These are phyloP conservation scores for Stagonosporopsis rhizophila DNA, from an alignment of 2,329 filamentous ascomycete genomes.

Conservation along the genomic window DNA sequence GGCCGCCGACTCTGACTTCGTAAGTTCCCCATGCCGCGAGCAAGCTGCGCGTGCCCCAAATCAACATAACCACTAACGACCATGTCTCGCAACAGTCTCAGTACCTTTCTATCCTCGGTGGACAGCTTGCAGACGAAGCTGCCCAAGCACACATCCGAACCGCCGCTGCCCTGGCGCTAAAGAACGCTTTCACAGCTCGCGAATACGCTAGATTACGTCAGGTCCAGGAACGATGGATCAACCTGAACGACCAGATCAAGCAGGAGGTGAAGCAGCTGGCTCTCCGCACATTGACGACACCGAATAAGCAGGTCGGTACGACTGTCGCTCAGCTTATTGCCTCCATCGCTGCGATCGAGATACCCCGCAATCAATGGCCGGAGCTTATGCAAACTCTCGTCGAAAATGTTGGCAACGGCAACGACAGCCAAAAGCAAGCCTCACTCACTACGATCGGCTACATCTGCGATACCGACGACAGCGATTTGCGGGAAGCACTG, in stretches of 20 bases:
- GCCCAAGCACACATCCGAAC: slow-evolving; percentile 84
- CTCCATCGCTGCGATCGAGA: slow-evolving; percentile 91
- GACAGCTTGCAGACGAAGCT: slow-evolving; percentile 90
- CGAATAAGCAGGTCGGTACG: slow-evolving; percentile 81
- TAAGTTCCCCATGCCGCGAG: slow-evolving; percentile 59
- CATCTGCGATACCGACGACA: slow-evolving; percentile 94
- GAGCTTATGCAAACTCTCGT: slow-evolving; percentile 90
- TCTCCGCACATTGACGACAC: slow-evolving; percentile 83
- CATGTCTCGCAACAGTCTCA: slow-evolving; percentile 68
- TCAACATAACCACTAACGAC: slow-evolving; percentile 40
- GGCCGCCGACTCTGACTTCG: slow-evolving; percentile 94
- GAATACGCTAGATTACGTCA: slow-evolving; percentile 86
- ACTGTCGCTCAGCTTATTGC: slow-evolving; percentile 95
- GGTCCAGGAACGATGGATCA: slow-evolving; percentile 92
- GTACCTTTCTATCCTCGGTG: slow-evolving; percentile 83
- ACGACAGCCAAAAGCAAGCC: slow-evolving; percentile 88
- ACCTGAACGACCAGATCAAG: slow-evolving; percentile 83
- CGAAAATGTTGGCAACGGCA: slow-evolving; percentile 87
- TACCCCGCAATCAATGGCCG: slow-evolving; percentile 90
- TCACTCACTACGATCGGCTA: slow-evolving; percentile 97
- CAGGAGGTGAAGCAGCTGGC: slow-evolving; percentile 85
- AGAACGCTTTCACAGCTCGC: slow-evolving; percentile 96
- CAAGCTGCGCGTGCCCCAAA: slow-evolving; percentile 27
- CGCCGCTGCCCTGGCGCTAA: slow-evolving; percentile 93
- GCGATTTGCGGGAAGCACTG: slow-evolving; percentile 82